Percentiles rank a stretch among this genome's conserved stretches.
phyloP scores from a whole-genome alignment of 202 grass and related monocot genomes.

The Zizania palustris region DNA sequence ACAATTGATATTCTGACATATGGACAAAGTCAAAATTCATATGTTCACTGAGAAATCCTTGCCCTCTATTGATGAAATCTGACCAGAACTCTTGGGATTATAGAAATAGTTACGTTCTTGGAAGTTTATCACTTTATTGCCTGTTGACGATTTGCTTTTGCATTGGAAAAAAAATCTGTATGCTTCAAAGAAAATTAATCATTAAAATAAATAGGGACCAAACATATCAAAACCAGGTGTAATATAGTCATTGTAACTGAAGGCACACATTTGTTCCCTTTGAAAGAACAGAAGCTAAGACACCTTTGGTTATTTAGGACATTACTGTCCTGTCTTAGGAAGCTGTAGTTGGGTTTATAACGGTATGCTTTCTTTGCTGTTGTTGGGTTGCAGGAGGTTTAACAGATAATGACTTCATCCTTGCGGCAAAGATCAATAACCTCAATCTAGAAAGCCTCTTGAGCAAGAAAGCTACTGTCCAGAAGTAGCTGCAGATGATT shows the following conservation, averaged over 20 bases:
- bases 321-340: slow-evolving; percentile 13
- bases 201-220: slow-evolving; percentile 5
- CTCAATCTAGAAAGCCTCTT: slow-evolving; percentile 62
- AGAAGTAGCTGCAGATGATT: slow-evolving; percentile 6
- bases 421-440: slow-evolving; percentile 80
- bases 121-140: background rate
- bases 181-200: background rate
- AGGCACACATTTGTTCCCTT: background rate
- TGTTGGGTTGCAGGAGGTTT: slow-evolving; percentile 65
- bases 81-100: background rate
- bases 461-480: slow-evolving; percentile 52
- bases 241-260: background rate
- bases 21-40: background rate
- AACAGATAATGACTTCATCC: slow-evolving; percentile 79
- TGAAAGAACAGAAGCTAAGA: background rate
- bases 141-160: background rate
- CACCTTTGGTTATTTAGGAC: background rate
- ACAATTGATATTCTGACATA: background rate
- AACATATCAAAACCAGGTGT: background rate
- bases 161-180: background rate
- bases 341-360: slow-evolving; percentile 7
- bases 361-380: slow-evolving; percentile 3
- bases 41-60: background rate
- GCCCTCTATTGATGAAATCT: background rate
- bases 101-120: background rate